Percentiles rank a stretch among this genome's conserved stretches.
Evolutionary conservation across 495 filamentous ascomycete species (phyloP).

Genomic region (Penicillium coprophilum): DNA sequence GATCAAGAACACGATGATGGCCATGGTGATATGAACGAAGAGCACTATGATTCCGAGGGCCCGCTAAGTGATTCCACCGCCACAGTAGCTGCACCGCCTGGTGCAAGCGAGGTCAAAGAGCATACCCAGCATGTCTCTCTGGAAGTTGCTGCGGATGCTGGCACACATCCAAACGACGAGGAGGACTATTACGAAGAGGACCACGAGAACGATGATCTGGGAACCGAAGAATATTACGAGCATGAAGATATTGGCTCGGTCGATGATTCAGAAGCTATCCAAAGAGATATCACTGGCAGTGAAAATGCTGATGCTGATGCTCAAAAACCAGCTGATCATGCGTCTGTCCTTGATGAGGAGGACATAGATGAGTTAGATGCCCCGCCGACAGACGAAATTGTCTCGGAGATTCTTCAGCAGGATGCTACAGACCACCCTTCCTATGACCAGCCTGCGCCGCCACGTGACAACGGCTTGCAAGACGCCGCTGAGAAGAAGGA

Average conservation of each 20-base stretch:
- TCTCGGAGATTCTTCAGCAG: conserved; percentile 15
- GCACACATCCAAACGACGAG: conserved; percentile 11
- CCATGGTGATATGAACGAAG: conserved; percentile 16
- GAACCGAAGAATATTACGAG: conserved; percentile 3
- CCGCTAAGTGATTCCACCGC: conserved; percentile 35
- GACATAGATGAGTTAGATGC: conserved; percentile 18
- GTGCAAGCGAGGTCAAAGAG: conserved; percentile 18
- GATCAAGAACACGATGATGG: conserved; percentile 9
- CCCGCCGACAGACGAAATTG: conserved; percentile 25
- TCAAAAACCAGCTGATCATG: background rate
- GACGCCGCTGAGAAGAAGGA: conserved; percentile 15
- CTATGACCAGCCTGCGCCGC: conserved; percentile 18
- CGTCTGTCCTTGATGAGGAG: conserved; percentile 20
- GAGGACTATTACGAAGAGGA: conserved; percentile 12
- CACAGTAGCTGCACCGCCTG: conserved; percentile 27
- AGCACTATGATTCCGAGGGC: conserved; percentile 30
- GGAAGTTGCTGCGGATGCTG: conserved; percentile 6
- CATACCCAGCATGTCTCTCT: conserved; percentile 16
- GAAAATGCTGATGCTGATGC: conserved; percentile 16
- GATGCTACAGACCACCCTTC: conserved; percentile 21
- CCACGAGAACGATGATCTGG: conserved; percentile 13
- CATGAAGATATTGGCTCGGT: conserved; percentile 18
- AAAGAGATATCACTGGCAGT: conserved; percentile 22
- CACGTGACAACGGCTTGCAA: conserved; percentile 14
- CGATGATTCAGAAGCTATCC: conserved; percentile 9